A percentile compares a stretch with the other conserved stretches of the same genome.
Evolutionary conservation across 1,284 basidiomycete genomes (phyloP).

Genomic region (Melampsora americana): DNA sequence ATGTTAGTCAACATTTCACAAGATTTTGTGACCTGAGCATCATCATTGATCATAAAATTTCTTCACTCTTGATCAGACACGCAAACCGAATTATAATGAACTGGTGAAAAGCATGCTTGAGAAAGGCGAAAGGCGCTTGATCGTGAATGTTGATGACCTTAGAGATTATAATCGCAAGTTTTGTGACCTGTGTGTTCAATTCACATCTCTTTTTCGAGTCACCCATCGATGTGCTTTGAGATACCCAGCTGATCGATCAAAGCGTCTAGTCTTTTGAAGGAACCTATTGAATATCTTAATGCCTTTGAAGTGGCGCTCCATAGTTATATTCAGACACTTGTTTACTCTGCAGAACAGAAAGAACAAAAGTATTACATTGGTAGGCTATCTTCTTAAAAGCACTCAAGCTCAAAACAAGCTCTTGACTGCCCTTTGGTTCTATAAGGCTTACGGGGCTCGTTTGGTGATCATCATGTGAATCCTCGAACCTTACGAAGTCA

Average conservation of each 20-base stretch:
- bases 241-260: background rate
- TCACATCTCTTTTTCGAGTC: background rate
- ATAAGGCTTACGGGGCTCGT: constrained; percentile 94
- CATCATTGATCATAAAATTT: constrained; percentile 42
- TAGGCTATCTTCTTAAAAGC: background rate
- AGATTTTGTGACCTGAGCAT: constrained; percentile 31
- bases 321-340: constrained; percentile 63
- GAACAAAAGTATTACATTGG: constrained; percentile 46
- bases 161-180: constrained; percentile 85
- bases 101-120: constrained; percentile 81
- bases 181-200: constrained; percentile 56
- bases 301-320: constrained; percentile 83
- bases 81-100: constrained; percentile 71
- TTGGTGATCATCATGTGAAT: constrained; percentile 96
- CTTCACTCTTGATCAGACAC: constrained; percentile 45
- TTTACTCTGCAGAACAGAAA: constrained; percentile 61
- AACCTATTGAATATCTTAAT: constrained; percentile 83
- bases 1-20: constrained; percentile 58
- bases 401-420: background rate
- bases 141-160: constrained; percentile 94
- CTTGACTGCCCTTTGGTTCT: constrained; percentile 54
- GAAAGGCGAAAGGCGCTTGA: constrained; percentile 77
- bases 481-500: constrained; percentile 83
- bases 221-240: background rate
- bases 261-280: constrained; percentile 68